Evolutionary conservation across 2,329 filamentous ascomycete genomes (phyloP), one percentile per base, ranked within the genome.

Genomic region (Arthrobotrys musiformis): DNA sequence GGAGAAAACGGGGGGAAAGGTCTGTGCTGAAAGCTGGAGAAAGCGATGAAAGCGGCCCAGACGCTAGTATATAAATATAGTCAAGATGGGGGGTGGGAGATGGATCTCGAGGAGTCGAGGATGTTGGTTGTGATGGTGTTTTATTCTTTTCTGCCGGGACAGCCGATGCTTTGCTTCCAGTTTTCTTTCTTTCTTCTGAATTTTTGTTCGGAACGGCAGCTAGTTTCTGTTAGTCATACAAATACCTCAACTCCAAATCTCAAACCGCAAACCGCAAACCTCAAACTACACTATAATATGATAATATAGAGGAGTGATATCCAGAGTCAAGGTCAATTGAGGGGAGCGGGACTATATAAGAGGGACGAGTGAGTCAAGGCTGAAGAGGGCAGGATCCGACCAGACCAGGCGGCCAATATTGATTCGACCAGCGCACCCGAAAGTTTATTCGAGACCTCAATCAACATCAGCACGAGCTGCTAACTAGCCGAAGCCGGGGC

Each of bases 161-260:
- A 24, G 52, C 42, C 54, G 54, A 61, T 11, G 33, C 30, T 24
- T 15, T 11, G 37, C n/a, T n/a, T n/a, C n/a, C n/a, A n/a, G n/a
- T n/a, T n/a, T n/a, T n/a, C n/a, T n/a, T n/a, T n/a, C n/a, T n/a
- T n/a, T n/a, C n/a, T n/a, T n/a, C n/a, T n/a, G 11, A 4, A 9
- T 8, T n/a, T 42, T 42, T 42, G 4, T 42, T 42, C 37, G 4
- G 37, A 4, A n/a, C 15, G 9, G 22, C 24, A 15, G 6, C 11
- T 26, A 8, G 44, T 72, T 72, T 72, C 68, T 64, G 35, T 72
- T 72, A 72, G 68, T 72, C 68, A 72, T 72, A n/a, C 46, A 48
- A 72, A 72, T n/a, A n/a, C n/a, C n/a, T n/a, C n/a, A n/a, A n/a
- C n/a, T n/a, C n/a, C n/a, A n/a, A n/a, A n/a, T n/a, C n/a, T n/a